Conservation (phyloP, 352 stramenopile species). For the Phytophthora kernoviae region DNA sequence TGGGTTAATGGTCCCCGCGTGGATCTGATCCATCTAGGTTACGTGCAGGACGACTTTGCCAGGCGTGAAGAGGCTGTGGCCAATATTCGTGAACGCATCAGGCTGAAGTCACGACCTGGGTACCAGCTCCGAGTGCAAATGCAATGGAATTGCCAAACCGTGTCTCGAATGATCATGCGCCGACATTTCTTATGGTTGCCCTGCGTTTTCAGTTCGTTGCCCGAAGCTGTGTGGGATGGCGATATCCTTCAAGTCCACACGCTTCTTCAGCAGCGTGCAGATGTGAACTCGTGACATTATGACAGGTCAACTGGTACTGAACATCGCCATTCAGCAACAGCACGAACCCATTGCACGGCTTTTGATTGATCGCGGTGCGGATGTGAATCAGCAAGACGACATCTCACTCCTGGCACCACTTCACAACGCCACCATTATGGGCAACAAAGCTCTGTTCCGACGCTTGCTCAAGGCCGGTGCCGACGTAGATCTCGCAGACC, state of each 20-base stretch:
- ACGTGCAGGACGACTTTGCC: slow-evolving; percentile 69
- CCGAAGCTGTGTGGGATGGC: slow-evolving; percentile 74
- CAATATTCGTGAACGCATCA: slow-evolving; percentile 61
- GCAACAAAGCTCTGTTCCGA: slow-evolving; percentile 76
- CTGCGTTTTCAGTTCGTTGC: slow-evolving; percentile 61
- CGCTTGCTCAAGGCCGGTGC: slow-evolving; percentile 61
- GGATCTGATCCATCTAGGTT: slow-evolving; percentile 72
- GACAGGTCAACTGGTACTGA: slow-evolving; percentile 64
- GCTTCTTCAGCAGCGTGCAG: slow-evolving; percentile 52
- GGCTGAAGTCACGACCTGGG: slow-evolving; percentile 59
- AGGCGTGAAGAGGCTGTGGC: slow-evolving; percentile 60
- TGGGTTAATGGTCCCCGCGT: slow-evolving; percentile 69
- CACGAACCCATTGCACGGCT: slow-evolving; percentile 74
- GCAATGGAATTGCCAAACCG: slow-evolving; percentile 54
- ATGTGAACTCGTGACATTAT: slow-evolving; percentile 59
- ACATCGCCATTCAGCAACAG: slow-evolving; percentile 81
- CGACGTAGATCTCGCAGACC: slow-evolving; percentile 58
- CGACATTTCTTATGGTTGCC: slow-evolving; percentile 73
- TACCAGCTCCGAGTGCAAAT: slow-evolving; percentile 65
- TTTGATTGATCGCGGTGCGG: slow-evolving; percentile 67
- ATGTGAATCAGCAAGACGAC: slow-evolving; percentile 72
- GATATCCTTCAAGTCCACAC: slow-evolving; percentile 77
- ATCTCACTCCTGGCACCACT: slow-evolving; percentile 60
- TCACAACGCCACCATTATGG: slow-evolving; percentile 82
- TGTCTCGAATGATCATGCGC: slow-evolving; percentile 52